A percentile compares a stretch with the other conserved stretches of the same genome.
Conservation (phyloP, 257 asterid genomes). For the Solanum microdontum region DNA sequence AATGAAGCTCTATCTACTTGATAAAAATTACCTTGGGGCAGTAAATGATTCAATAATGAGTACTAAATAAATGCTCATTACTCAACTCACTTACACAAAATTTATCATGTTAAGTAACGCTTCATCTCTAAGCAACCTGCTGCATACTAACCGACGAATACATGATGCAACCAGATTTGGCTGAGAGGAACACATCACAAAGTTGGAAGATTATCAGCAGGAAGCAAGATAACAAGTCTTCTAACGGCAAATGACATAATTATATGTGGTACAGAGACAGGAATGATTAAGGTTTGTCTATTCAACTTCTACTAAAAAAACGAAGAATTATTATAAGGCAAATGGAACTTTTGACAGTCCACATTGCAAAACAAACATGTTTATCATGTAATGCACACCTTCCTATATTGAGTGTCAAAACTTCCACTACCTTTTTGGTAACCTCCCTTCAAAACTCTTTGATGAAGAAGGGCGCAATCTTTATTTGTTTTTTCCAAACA, state of each 20-base stretch:
- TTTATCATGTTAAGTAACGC: background rate
- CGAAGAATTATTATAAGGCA: background rate
- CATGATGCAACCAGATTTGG: slow-evolving; percentile 46
- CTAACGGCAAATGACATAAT: slow-evolving; percentile 85
- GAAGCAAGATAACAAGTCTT: slow-evolving; percentile 84
- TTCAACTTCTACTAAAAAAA: background rate
- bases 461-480: background rate
- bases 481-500: background rate
- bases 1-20: background rate
- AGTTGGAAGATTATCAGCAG: slow-evolving; percentile 89
- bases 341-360: background rate
- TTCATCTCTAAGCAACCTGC: background rate
- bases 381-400: background rate
- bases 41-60: background rate
- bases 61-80: background rate
- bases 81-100: background rate
- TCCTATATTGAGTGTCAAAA: background rate
- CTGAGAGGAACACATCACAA: slow-evolving; percentile 80
- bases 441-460: background rate
- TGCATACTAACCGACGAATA: background rate
- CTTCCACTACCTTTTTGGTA: background rate
- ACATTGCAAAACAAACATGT: background rate
- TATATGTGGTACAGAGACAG: slow-evolving; percentile 83
- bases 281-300: slow-evolving; percentile 63
- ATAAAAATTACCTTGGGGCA: background rate